Evolutionary conservation across 441 rosid species (phyloP), one percentile per base, ranked within the genome.

Genomic region (Theobroma grandiflorum): DNA sequence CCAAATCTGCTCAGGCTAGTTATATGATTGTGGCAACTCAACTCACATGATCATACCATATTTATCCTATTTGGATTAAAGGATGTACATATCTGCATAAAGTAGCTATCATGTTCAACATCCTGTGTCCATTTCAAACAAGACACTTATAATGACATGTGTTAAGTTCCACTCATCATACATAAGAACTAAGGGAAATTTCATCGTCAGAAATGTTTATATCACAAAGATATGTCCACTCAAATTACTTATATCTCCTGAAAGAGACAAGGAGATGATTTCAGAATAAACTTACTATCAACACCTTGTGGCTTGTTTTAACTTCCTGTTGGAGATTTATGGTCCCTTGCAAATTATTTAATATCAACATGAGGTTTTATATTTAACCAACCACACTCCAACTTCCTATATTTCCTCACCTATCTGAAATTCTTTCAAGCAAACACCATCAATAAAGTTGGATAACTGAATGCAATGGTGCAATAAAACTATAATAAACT

Each of bases 91-190:
- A 47, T 53, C 10, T 22, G 49, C 47, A 26, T 47, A 70, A 49
- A 70, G 3, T 40, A 33, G 59, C 15, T 3, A 70, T 50, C 12
- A 49, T 50, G 42, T 35, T 18, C 62, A 9, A 53, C 63, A 52
- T 35, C 63, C 75, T 68, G 11, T 42, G 72, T 22, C 37, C 33
- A 72, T 35, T 53, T 72, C 62, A 72, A 72, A 53, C 75, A 40
- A 3, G 4, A 6, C 42, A 40, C 42, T 40, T 40, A 40, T 40
- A 40, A 6, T 53, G 9, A 18, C 2, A 18, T 72, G 18, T 18
- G 0, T 71, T 50, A 33, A 12, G 14, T 72, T 72, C 45, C 62
- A 72, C 76, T n/a, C 4, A 55, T 72, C 26, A 22, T n/a, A 26
- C 47, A 53, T 53, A 18, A 72, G 18, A 37, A 53, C 63, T 9